Conservation (phyloP, 306 rosid species). For the Castanea sativa region DNA sequence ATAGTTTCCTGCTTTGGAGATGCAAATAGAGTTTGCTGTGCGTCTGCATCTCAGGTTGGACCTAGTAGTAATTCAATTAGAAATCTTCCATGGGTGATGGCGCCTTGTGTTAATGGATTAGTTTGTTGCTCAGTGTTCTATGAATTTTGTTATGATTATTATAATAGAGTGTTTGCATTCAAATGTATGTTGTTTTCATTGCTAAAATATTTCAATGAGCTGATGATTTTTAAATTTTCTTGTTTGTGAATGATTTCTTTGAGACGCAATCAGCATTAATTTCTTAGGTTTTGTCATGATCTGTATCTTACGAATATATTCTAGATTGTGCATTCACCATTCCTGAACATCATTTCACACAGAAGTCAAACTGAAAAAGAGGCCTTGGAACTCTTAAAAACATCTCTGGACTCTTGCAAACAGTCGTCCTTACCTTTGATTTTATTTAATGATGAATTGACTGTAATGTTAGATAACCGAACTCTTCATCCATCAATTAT, state of each 20-base stretch:
- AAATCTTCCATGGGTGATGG: neutral
- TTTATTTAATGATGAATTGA: conserved; percentile 37
- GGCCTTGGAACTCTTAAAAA: conserved; percentile 41
- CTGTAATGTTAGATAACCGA: conserved; percentile 25
- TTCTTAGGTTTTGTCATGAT: neutral
- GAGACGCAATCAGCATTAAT: neutral
- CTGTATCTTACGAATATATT: neutral
- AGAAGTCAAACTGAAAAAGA: conserved; percentile 42
- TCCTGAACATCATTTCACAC: neutral
- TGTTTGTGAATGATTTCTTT: neutral
- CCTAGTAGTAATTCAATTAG: neutral
- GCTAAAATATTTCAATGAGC: neutral
- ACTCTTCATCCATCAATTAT: conserved; percentile 30
- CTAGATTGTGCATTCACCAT: conserved; percentile 6
- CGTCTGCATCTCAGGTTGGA: conserved; percentile 25
- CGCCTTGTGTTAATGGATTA: neutral
- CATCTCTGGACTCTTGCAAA: conserved; percentile 36
- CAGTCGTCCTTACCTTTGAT: conserved; percentile 34
- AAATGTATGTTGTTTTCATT: neutral
- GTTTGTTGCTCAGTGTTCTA: neutral
- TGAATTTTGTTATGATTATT: neutral
- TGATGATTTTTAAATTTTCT: neutral
- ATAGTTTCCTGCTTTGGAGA: conserved; percentile 36
- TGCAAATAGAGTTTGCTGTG: conserved; percentile 12
- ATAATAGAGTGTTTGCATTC: neutral